Conservation (phyloP, 1,139 yeast species). For the Geotrichum cucujoidarum region DNA sequence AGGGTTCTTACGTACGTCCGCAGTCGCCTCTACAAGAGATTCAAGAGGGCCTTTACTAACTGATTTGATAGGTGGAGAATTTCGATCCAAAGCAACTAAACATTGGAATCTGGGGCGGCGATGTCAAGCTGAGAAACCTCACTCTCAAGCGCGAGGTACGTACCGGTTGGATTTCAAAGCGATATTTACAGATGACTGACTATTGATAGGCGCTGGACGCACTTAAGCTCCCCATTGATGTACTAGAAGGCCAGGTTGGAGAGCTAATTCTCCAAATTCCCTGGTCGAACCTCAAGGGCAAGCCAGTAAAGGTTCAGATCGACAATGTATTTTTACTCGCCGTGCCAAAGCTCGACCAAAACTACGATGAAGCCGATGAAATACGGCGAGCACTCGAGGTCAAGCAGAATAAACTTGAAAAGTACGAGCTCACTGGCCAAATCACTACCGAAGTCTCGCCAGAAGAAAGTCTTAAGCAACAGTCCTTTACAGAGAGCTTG, state of each 20-base stretch:
- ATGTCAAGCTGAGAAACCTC: constrained; percentile 75
- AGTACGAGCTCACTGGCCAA: constrained; percentile 46
- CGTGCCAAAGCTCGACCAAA: constrained; percentile 55
- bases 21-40: not conserved
- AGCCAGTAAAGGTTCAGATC: constrained; percentile 85
- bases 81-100: constrained; percentile 94
- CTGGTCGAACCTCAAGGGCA: constrained; percentile 88
- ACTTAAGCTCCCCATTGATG: constrained; percentile 78
- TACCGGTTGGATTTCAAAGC: not conserved
- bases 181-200: not conserved
- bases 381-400: constrained; percentile 55
- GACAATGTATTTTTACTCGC: constrained; percentile 84
- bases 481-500: constrained; percentile 79
- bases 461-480: constrained; percentile 54
- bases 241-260: constrained; percentile 84
- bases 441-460: constrained; percentile 30
- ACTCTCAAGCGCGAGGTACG: constrained; percentile 60
- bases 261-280: constrained; percentile 87
- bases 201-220: constrained; percentile 70
- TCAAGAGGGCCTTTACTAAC: not conserved
- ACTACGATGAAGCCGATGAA: constrained; percentile 63
- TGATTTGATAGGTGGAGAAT: constrained; percentile 69
- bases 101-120: constrained; percentile 97
- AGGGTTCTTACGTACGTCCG: constrained; percentile 12
- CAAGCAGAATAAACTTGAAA: constrained; percentile 55